Evolutionary conservation across 768 basidiomycete genomes (phyloP).

Genomic region (Calocybe cyanea): DNA sequence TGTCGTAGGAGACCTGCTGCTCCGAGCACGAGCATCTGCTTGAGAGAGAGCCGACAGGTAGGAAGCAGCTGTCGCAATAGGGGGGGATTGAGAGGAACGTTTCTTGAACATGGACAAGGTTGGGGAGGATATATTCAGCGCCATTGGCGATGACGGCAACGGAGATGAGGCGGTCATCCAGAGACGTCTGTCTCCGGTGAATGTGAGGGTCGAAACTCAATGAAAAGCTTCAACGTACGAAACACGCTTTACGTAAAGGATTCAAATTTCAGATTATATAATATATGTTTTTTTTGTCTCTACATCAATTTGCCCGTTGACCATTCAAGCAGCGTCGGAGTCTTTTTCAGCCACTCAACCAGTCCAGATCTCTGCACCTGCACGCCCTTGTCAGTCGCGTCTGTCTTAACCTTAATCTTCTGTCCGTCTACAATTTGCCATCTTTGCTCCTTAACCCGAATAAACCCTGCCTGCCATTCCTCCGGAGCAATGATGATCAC

Average conservation of each 20-base stretch:
- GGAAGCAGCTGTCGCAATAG: constrained; percentile 37
- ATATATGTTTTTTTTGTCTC: too few species aligned
- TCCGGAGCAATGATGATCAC: constrained; percentile 87
- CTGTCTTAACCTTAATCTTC: constrained; percentile 61
- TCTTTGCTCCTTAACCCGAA: constrained; percentile 88
- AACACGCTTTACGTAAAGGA: too few species aligned
- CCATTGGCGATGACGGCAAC: constrained; percentile 63
- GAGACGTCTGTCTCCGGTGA: too few species aligned
- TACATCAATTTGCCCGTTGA: constrained; percentile 26
- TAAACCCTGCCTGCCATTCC: constrained; percentile 80
- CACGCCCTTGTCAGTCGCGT: constrained; percentile 50
- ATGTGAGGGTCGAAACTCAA: too few species aligned
- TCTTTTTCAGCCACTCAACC: constrained; percentile 57
- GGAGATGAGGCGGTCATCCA: constrained; percentile 20
- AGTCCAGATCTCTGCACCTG: constrained; percentile 61
- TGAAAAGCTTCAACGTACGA: too few species aligned
- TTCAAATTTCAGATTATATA: too few species aligned
- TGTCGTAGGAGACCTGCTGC: constrained; percentile 45
- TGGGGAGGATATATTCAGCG: constrained; percentile 47
- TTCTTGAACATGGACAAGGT: constrained; percentile 62
- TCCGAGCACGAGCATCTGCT: constrained; percentile 64
- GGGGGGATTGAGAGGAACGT: constrained; percentile 29
- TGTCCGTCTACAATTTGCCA: constrained; percentile 75
- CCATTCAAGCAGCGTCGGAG: constrained; percentile 42
- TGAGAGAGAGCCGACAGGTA: constrained; percentile 42